Evolutionary conservation across 768 basidiomycete genomes (phyloP).

Genomic region (Pholiota microspora): DNA sequence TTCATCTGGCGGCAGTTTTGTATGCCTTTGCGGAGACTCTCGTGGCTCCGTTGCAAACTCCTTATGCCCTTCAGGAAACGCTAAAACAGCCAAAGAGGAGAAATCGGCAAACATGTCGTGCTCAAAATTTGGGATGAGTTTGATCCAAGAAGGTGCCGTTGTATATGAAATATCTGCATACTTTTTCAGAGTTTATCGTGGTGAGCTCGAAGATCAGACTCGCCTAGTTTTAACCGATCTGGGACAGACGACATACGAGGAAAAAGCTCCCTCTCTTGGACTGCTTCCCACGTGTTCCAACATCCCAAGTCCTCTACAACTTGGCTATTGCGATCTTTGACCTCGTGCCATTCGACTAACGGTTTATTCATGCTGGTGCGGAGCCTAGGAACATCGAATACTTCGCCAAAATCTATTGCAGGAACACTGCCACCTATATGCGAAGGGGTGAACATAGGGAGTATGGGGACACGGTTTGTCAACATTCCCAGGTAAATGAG

Average conservation of each 20-base stretch:
- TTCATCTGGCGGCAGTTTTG: constrained; percentile 48
- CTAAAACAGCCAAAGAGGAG: constrained; percentile 44
- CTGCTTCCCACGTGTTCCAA: constrained; percentile 52
- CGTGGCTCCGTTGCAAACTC: constrained; percentile 37
- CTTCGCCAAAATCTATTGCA: constrained; percentile 53
- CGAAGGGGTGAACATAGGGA: constrained; percentile 57
- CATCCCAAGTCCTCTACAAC: constrained; percentile 50
- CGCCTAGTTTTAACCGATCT: constrained; percentile 41
- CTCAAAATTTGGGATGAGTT: constrained; percentile 41
- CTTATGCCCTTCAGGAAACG: constrained; percentile 41
- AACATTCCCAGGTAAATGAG: constrained; percentile 58
- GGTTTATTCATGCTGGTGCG: constrained; percentile 40
- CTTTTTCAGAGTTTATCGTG: not conserved
- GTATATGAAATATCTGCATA: constrained; percentile 52
- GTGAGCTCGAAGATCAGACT: constrained; percentile 7
- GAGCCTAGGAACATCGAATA: constrained; percentile 59
- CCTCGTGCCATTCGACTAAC: constrained; percentile 62
- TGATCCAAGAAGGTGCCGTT: constrained; percentile 45
- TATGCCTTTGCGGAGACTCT: constrained; percentile 37
- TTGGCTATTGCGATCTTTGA: constrained; percentile 46
- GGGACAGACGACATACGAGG: constrained; percentile 39
- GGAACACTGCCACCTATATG: constrained; percentile 51
- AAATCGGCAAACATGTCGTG: constrained; percentile 45
- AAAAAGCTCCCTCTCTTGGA: constrained; percentile 35
- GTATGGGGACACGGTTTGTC: constrained; percentile 57